These are phyloP conservation scores for Aspergillus latus DNA, from an alignment of 2,329 filamentous ascomycete species.

Conservation along the genomic window DNA sequence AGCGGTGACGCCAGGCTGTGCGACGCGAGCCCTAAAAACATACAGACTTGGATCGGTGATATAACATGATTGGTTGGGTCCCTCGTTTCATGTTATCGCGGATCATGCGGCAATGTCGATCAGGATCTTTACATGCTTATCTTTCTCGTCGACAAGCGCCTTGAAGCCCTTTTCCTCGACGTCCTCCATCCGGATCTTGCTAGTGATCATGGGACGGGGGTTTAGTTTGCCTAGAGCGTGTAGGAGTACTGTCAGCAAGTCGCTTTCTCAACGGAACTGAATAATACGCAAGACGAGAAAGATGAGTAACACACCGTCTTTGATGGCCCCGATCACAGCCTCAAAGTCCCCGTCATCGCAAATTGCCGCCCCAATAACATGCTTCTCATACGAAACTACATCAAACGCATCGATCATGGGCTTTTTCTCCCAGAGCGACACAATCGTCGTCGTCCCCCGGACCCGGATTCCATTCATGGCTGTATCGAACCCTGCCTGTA, in stretches of 20 bases:
- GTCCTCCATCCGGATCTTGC: conserved; percentile 56
- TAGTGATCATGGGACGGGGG: conserved; percentile 61
- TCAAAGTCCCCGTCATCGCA: conserved; percentile 58
- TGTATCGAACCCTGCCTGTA: conserved; percentile 50
- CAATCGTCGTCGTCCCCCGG: conserved; percentile 59
- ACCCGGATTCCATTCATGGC: conserved; percentile 53
- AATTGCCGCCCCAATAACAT: conserved; percentile 49
- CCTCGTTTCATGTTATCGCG: neutral
- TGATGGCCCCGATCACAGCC: conserved; percentile 55
- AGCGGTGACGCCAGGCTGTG: too few species aligned
- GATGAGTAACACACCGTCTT: conserved; percentile 29
- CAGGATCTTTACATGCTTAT: conserved; percentile 64
- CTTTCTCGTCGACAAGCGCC: conserved; percentile 59
- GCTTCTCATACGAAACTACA: conserved; percentile 55
- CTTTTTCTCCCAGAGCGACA: conserved; percentile 62
- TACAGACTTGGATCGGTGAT: too few species aligned
- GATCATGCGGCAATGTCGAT: conserved; percentile 40
- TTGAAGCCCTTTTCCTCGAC: conserved; percentile 60
- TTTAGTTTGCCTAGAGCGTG: conserved; percentile 47
- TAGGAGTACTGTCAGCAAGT: conserved; percentile 19
- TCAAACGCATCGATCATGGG: conserved; percentile 56
- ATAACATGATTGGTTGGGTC: too few species aligned
- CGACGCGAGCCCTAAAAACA: too few species aligned
- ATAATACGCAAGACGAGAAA: neutral
- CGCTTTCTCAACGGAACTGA: neutral